Evolutionary conservation across 2,329 filamentous ascomycete species (phyloP).

Genomic region (Macrophomina pseudophaseolina): DNA sequence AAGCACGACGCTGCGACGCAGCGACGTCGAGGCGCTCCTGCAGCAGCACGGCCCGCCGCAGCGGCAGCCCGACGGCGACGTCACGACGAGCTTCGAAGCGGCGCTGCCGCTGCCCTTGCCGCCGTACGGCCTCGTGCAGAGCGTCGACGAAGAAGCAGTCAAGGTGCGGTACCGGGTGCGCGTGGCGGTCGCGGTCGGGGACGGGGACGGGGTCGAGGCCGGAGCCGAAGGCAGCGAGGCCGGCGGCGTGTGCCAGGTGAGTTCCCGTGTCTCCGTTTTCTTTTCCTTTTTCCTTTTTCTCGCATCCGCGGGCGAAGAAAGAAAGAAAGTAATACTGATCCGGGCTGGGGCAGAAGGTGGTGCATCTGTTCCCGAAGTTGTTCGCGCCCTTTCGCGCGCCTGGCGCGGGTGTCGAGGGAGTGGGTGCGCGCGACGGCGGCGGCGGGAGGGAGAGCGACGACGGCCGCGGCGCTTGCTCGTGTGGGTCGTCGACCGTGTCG

Average conservation of each 20-base stretch:
- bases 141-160: background rate
- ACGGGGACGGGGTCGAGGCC: background rate
- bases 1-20: background rate
- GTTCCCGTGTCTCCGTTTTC: background rate
- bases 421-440: background rate
- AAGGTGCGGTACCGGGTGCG: conserved; percentile 9
- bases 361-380: background rate
- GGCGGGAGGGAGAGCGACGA: background rate
- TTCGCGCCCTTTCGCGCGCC: background rate
- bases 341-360: background rate
- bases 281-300: too few relatives aligned
- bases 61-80: background rate
- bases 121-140: background rate
- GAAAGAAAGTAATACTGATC: too few relatives aligned
- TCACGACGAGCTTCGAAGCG: background rate
- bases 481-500: background rate
- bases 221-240: too few relatives aligned
- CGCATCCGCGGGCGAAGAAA: too few relatives aligned
- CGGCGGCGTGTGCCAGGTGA: background rate
- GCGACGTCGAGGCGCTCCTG: background rate
- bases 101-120: background rate
- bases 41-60: background rate
- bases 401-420: too few relatives aligned
- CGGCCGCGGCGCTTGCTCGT: background rate
- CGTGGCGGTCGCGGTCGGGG: background rate